A percentile compares a stretch with the other conserved stretches of the same genome.
Evolutionary conservation across 75 land plant species (phyloP).

Genomic region (Sequoia sempervirens): DNA sequence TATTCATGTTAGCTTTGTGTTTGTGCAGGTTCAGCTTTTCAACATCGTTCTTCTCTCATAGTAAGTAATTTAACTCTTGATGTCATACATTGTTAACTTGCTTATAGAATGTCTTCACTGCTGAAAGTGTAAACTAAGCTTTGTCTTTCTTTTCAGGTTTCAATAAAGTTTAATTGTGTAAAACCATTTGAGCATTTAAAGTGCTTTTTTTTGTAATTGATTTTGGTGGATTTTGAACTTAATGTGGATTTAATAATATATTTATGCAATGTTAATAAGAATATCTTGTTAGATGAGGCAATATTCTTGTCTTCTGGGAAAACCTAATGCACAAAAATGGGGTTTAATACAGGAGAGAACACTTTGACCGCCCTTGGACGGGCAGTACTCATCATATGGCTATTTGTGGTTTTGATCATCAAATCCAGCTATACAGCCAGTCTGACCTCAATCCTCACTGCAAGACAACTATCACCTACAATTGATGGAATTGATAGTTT

Average conservation of each 20-base stretch:
- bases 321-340: neutral
- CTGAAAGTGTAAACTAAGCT: neutral
- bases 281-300: neutral
- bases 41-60: slow-evolving; percentile 84
- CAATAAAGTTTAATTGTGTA: neutral
- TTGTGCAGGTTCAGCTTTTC: slow-evolving; percentile 87
- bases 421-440: slow-evolving; percentile 89
- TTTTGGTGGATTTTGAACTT: neutral
- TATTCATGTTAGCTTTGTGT: neutral
- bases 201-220: neutral
- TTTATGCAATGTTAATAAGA: neutral
- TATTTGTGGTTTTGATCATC: slow-evolving; percentile 80
- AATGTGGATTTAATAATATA: neutral
- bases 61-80: slow-evolving; percentile 38
- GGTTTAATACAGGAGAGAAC: slow-evolving; percentile 49
- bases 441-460: slow-evolving; percentile 79
- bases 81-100: neutral
- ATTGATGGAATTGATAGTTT: slow-evolving; percentile 69
- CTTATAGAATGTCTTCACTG: too few relatives aligned
- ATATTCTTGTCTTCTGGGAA: neutral
- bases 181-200: neutral
- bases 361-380: slow-evolving; percentile 65
- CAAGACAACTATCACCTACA: slow-evolving; percentile 56
- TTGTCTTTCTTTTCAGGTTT: neutral
- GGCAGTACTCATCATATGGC: slow-evolving; percentile 68